These are phyloP conservation scores for Neofusicoccum ribis DNA, from an alignment of 2,329 filamentous ascomycete genomes.

Conservation along the genomic window DNA sequence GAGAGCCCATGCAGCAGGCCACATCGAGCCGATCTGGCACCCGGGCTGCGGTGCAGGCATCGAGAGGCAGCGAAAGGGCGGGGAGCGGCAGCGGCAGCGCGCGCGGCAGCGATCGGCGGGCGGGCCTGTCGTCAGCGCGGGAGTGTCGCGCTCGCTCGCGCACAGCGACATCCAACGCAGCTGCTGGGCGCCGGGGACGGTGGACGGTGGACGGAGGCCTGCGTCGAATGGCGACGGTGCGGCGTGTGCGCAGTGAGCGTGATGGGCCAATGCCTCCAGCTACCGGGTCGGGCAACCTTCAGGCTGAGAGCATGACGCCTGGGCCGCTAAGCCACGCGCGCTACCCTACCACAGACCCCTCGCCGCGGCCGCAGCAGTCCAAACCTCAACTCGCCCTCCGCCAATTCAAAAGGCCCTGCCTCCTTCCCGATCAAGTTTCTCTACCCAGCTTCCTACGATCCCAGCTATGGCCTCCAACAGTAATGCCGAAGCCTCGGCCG, in stretches of 20 bases:
- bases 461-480: slow-evolving; percentile 16
- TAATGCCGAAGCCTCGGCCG: slow-evolving; percentile 34
- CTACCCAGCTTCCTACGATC: not conserved
- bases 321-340: not conserved
- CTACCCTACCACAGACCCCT: slow-evolving; percentile 2
- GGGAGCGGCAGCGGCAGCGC: not conserved
- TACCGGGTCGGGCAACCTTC: not conserved
- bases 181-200: not conserved
- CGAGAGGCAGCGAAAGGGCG: not conserved
- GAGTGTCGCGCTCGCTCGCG: not conserved
- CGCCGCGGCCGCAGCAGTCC: not conserved
- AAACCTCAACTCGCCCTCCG: slow-evolving; percentile 7
- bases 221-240: not conserved
- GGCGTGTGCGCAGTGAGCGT: not conserved
- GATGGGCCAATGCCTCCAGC: not conserved
- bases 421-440: not conserved
- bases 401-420: not conserved
- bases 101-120: not conserved
- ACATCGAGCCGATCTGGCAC: not conserved
- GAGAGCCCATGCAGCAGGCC: not conserved
- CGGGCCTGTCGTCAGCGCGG: not conserved
- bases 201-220: too few relatives aligned
- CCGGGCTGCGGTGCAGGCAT: too few relatives aligned
- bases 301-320: not conserved
- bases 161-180: not conserved